Base-by-base conservation (phyloP, 2,329 filamentous ascomycete species). In the Fusarium hostae region DNA sequence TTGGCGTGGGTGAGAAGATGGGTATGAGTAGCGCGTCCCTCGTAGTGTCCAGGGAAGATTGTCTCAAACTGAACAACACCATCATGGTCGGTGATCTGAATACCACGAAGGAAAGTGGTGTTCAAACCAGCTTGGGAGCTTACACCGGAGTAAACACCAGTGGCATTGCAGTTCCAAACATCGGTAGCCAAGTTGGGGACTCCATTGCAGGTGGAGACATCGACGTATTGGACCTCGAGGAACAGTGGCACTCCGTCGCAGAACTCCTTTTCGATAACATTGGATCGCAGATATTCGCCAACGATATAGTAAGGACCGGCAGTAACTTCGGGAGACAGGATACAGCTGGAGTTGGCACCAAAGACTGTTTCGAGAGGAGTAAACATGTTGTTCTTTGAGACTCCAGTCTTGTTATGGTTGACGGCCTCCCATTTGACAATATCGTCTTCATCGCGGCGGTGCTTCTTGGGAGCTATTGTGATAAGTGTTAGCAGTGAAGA, bases 141-240 rank as follows among this genome's bases (percentile, higher is more conserved):
- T 1, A 65, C 18, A 0, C 62, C 62, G 3, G 59, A 65, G 35
- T 64, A 65, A 18, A 65, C 48, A 7, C 62, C 59, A 6, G 62
- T 64, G 18, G 59, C 62, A 28, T 64, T 65, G 1, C 62, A 65
- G 48, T 65, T 65, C 62, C 59, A 65, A 1, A 64, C n/a, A 3
- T 65, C 59, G 0, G 62, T 65, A 0, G 62, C 62, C 15, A 65
- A 3, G 3, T 64, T 65, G 9, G 59, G 59, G 1, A 65, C 59
- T 24, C 28, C 59, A 6, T 26, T 13, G 6, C 62, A 65, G 9
- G 41, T 65, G 0, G 62, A n/a, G 1, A 65, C 48, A 16, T 65
- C 59, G n/a, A 65, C 43, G n/a, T 65, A 64, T n/a, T 65, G 62
- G 18, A 65, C 48, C 1, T 65, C 59, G 6, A 65, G 59, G 35